These are phyloP conservation scores for Stagonosporopsis vannaccii DNA, from an alignment of 2,329 filamentous ascomycete genomes.

Conservation along the genomic window DNA sequence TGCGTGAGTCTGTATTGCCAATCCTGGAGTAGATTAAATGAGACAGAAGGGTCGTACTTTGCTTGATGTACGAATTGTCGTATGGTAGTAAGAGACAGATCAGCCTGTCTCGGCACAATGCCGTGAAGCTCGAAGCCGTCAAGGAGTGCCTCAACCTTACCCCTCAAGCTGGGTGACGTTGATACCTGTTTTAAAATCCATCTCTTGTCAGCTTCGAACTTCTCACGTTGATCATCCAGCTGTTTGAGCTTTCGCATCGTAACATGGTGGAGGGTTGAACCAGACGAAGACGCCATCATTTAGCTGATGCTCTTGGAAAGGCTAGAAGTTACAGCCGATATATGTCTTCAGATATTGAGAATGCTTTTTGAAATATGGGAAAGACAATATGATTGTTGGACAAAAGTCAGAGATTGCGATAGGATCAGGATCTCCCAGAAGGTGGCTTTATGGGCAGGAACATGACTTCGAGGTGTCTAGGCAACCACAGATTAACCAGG, in stretches of 20 bases:
- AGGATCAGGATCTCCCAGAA: no score
- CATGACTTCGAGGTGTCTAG: no score
- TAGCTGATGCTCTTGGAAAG: not conserved
- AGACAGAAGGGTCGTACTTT: constrained; percentile 37
- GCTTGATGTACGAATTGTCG: constrained; percentile 38
- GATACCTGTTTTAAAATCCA: constrained; percentile 24
- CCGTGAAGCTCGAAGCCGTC: constrained; percentile 28
- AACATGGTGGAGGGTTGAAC: constrained; percentile 38
- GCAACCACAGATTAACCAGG: no score
- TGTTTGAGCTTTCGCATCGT: constrained; percentile 36
- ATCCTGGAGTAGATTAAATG: constrained; percentile 26
- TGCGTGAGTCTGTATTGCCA: constrained; percentile 36
- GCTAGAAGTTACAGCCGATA: no score
- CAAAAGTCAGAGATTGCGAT: no score
- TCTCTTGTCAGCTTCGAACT: constrained; percentile 31
- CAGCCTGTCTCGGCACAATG: constrained; percentile 22
- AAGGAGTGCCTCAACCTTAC: constrained; percentile 31
- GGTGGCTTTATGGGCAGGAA: no score
- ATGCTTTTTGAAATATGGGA: no score
- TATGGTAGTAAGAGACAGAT: constrained; percentile 27
- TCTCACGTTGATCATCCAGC: constrained; percentile 28
- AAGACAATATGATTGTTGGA: no score
- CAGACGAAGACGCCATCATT: constrained; percentile 25
- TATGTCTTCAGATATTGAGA: no score
- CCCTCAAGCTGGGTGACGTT: constrained; percentile 6